Evolutionary conservation across 805 yeast species (phyloP), one percentile per base, ranked within the genome.

Genomic region (Sugiyamaella valdiviana): DNA sequence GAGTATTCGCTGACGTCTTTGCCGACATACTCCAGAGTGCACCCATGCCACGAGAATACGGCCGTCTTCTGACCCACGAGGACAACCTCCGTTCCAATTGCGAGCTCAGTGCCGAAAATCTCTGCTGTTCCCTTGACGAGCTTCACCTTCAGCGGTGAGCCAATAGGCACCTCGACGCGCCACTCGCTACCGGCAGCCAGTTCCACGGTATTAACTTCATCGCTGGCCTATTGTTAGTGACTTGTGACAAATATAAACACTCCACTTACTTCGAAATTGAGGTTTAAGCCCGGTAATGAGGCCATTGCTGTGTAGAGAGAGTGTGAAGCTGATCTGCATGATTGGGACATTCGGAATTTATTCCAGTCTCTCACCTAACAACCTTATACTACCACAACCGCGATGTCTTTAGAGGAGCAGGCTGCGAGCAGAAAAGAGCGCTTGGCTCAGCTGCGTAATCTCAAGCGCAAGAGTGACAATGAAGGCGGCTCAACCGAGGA

Each of bases 61-160:
- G 82, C 77, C 3, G 77, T 67, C 46, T 78, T 78, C 51, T 74
- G 67, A 6, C 81, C 82, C 21, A 68, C 64, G 58, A 85, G 80
- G 2, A 66, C 61, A 57, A 80, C 83, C 19, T 80, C 85, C 0
- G 75, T 71, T 50, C 84, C 86, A 39, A 74, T 70, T 2, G 96
- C 85, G 20, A 93, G 75, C 63, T 93, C 99, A 2, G 96, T 87
- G 20, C 99, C 99, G 65, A 84, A 87, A 7, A 89, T 77, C 67
- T 93, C 99, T 1, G 87, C 96, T 2, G 81, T 74, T 2, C 99
- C 99, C 2, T 71, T 68, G 2, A 66, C 50, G 9, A 83, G 71
- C 57, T 71, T 77, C 40, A 85, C 59, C n/a, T 69, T 71, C 36
- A 85, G 60, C 16, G 68, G 66, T 15, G 77, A 70, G 39, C 72